Percentiles rank a stretch among this genome's conserved stretches.
These are phyloP conservation scores for Acanthamoeba polyphaga DNA, from an alignment of 208 protist species.

Conservation along the genomic window DNA sequence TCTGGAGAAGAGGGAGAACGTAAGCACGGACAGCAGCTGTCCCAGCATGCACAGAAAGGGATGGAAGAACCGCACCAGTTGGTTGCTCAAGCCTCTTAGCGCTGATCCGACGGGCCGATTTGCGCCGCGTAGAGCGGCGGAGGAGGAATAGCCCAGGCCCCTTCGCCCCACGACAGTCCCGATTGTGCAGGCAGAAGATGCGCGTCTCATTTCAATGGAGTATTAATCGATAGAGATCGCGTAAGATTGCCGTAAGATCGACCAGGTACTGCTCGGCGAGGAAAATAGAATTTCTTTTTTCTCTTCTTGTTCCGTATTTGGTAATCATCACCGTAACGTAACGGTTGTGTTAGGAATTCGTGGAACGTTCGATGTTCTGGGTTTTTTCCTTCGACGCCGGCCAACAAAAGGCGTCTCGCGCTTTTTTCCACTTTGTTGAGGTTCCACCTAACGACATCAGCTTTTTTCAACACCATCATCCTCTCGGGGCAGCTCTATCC, in stretches of 20 bases:
- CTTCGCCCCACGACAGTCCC: neutral
- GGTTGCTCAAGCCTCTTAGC: neutral
- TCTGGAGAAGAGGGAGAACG: neutral
- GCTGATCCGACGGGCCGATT: neutral
- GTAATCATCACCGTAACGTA: neutral
- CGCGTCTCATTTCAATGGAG: neutral
- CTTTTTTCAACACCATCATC: neutral
- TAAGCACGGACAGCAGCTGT: neutral
- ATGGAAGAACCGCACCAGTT: neutral
- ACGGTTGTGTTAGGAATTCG: neutral
- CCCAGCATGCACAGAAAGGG: too few relatives aligned
- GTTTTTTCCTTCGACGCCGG: neutral
- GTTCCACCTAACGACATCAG: slow-evolving; percentile 34
- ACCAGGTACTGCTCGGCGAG: too few relatives aligned
- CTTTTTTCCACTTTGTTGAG: neutral
- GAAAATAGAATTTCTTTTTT: neutral
- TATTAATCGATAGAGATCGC: neutral
- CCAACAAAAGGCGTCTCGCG: neutral
- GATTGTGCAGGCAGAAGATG: neutral
- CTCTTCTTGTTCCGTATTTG: too few relatives aligned
- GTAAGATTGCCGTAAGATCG: neutral
- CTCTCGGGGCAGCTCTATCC: neutral
- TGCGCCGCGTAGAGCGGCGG: neutral
- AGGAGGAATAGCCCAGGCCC: neutral
- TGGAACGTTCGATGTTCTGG: neutral